Evolutionary conservation across 768 basidiomycete species (phyloP).

Genomic region (Paxillus involutus): DNA sequence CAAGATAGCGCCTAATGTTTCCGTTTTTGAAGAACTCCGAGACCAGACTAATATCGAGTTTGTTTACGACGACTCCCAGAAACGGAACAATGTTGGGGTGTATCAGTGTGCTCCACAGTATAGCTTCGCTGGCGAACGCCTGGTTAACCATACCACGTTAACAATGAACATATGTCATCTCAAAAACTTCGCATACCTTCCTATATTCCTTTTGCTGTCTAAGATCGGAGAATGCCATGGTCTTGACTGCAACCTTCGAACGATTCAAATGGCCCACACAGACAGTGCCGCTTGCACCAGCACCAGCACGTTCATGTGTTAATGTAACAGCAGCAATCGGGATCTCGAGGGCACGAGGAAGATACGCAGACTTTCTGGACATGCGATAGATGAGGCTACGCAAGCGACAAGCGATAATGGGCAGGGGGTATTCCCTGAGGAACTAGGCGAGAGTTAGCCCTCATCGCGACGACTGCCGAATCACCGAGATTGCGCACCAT

Average conservation of each 20-base stretch:
- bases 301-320: background rate
- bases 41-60: conserved; percentile 18
- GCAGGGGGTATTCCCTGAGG: background rate
- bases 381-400: conserved; percentile 25
- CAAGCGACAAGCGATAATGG: conserved; percentile 8
- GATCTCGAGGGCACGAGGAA: conserved; percentile 21
- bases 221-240: background rate
- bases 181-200: background rate
- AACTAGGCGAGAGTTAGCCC: conserved; percentile 7
- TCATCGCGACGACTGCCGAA: background rate
- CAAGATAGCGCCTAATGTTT: conserved; percentile 13
- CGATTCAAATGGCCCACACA: conserved; percentile 15
- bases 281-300: conserved; percentile 23
- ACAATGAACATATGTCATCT: background rate
- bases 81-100: conserved; percentile 30
- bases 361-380: conserved; percentile 27
- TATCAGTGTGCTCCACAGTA: conserved; percentile 24
- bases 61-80: conserved; percentile 14
- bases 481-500: conserved; percentile 8
- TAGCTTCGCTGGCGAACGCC: conserved; percentile 27
- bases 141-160: conserved; percentile 3
- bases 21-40: conserved; percentile 23
- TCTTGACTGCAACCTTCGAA: conserved; percentile 27
- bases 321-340: background rate
- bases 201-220: background rate